Evolutionary conservation across 2,329 filamentous ascomycete genomes (phyloP).

Genomic region (Mycocentrospora acerina): DNA sequence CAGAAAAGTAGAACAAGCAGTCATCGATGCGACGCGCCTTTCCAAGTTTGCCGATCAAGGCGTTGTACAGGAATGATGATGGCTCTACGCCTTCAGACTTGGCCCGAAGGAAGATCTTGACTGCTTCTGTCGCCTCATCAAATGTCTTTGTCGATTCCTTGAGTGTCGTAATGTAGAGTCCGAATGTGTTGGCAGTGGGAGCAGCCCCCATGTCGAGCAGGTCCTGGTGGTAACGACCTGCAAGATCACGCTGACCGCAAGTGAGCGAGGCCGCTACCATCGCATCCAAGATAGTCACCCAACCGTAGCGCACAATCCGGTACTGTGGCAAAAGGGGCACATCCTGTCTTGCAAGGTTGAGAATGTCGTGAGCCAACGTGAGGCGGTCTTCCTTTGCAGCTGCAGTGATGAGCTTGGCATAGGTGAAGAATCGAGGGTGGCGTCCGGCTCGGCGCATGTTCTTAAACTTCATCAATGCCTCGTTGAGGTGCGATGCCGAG

Average conservation of each 20-base stretch:
- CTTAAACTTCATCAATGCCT: constrained; percentile 79
- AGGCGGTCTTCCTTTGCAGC: constrained; percentile 83
- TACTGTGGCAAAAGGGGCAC: constrained; percentile 84
- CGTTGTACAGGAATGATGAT: constrained; percentile 96
- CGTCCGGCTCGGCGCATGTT: constrained; percentile 92
- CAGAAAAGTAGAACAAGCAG: constrained; percentile 95
- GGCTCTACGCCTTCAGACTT: constrained; percentile 93
- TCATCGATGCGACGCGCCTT: constrained; percentile 98
- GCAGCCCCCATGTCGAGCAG: constrained; percentile 86
- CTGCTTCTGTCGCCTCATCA: constrained; percentile 92
- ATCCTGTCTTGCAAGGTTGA: constrained; percentile 85
- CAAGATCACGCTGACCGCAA: constrained; percentile 75
- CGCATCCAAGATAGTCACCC: constrained; percentile 93
- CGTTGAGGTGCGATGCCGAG: constrained; percentile 71
- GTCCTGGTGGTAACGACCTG: constrained; percentile 87
- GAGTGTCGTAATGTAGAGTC: constrained; percentile 97
- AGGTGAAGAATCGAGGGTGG: constrained; percentile 93
- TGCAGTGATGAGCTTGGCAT: constrained; percentile 90
- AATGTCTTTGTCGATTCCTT: constrained; percentile 98
- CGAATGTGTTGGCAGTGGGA: constrained; percentile 95
- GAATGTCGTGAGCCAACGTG: constrained; percentile 79
- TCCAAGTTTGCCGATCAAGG: constrained; percentile 94
- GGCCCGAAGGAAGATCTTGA: constrained; percentile 95
- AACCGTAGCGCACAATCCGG: constrained; percentile 86
- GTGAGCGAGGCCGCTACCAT: constrained; percentile 93